These are phyloP conservation scores for Leccinum solheimii DNA, from an alignment of 1,284 basidiomycete genomes.

Conservation along the genomic window DNA sequence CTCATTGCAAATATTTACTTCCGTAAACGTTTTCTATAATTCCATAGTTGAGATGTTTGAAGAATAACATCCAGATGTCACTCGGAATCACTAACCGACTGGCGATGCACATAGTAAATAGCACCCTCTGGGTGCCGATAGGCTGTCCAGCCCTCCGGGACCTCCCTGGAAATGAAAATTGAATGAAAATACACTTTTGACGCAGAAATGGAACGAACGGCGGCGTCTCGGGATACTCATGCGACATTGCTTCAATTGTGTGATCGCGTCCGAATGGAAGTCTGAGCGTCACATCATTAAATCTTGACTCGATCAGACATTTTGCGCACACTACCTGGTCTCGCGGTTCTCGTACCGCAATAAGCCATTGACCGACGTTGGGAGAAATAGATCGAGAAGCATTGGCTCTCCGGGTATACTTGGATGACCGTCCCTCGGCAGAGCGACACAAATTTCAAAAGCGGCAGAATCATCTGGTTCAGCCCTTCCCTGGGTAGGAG, in stretches of 20 bases:
- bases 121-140: constrained; percentile 32
- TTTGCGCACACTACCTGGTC: constrained; percentile 14
- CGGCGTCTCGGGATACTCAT: constrained; percentile 20
- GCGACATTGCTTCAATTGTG: constrained; percentile 19
- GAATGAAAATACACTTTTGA: neutral
- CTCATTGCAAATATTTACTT: constrained; percentile 24
- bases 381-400: constrained; percentile 2
- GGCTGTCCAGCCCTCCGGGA: constrained; percentile 28
- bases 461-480: neutral
- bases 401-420: constrained; percentile 11
- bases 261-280: neutral
- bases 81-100: constrained; percentile 25
- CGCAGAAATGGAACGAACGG: constrained; percentile 10
- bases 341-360: constrained; percentile 19
- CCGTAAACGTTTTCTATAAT: constrained; percentile 34
- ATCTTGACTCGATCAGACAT: neutral
- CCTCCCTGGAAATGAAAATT: constrained; percentile 11
- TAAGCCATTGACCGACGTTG: constrained; percentile 16
- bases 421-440: constrained; percentile 13
- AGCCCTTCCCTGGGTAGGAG: neutral
- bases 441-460: neutral
- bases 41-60: neutral
- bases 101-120: constrained; percentile 29
- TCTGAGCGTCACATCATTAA: constrained; percentile 15
- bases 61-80: neutral